phyloP scores from a whole-genome alignment of 2,329 filamentous ascomycete species.

The Neonectria sp. region DNA sequence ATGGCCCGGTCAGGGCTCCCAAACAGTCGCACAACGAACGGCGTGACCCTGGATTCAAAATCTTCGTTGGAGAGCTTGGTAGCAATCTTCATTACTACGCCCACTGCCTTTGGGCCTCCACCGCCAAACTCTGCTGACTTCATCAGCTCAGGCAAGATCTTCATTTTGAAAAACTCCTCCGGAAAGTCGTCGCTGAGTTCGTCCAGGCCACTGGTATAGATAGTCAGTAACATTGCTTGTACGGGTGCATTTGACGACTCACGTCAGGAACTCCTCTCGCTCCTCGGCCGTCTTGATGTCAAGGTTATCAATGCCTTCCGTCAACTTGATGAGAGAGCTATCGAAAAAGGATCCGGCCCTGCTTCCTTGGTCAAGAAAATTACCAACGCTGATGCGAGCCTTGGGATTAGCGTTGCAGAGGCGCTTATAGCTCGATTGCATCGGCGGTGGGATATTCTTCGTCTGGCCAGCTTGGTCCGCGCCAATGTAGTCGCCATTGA shows the following conservation, averaged over 20 bases:
- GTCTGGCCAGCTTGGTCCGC: slow-evolving; percentile 87
- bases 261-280: slow-evolving; percentile 86
- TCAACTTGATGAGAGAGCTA: slow-evolving; percentile 91
- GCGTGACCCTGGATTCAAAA: slow-evolving; percentile 86
- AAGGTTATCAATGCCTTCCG: slow-evolving; percentile 92
- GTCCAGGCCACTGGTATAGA: slow-evolving; percentile 76
- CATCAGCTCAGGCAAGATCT: slow-evolving; percentile 93
- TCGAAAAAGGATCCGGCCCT: slow-evolving; percentile 91
- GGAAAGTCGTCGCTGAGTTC: slow-evolving; percentile 93
- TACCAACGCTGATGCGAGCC: slow-evolving; percentile 83
- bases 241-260: slow-evolving; percentile 28
- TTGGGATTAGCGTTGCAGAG: slow-evolving; percentile 93
- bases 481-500: slow-evolving; percentile 86
- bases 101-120: slow-evolving; percentile 91
- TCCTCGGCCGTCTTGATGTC: slow-evolving; percentile 90
- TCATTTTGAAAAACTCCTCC: slow-evolving; percentile 98
- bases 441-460: slow-evolving; percentile 86
- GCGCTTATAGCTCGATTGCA: slow-evolving; percentile 93
- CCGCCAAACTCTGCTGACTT: slow-evolving; percentile 99
- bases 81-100: slow-evolving; percentile 91
- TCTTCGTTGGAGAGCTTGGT: slow-evolving; percentile 90
- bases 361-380: slow-evolving; percentile 92
- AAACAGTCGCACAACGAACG: slow-evolving; percentile 90
- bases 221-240: slow-evolving; percentile 48
- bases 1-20: slow-evolving; percentile 92